These are phyloP conservation scores for Calocybe gambosa DNA, from an alignment of 1,284 basidiomycete genomes.

Conservation along the genomic window DNA sequence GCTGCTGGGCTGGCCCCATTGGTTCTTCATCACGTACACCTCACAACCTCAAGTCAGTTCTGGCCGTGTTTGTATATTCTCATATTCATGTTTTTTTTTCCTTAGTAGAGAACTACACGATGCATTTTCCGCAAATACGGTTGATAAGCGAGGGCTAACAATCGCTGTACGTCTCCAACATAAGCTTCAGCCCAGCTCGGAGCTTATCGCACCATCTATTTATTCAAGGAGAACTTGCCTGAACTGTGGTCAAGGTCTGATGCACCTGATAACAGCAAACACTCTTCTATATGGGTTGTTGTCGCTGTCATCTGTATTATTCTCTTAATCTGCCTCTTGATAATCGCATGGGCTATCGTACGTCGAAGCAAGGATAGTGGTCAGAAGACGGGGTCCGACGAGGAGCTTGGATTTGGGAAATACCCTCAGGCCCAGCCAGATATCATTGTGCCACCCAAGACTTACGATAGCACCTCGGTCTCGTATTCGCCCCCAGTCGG, in stretches of 20 bases:
- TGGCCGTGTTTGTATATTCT: too few species aligned
- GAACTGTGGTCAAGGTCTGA: constrained; percentile 6
- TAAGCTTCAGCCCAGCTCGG: background rate
- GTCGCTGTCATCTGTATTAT: constrained; percentile 8
- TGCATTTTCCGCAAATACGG: background rate
- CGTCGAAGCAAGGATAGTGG: constrained; percentile 3
- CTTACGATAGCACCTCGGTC: constrained; percentile 6
- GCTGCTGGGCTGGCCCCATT: constrained; percentile 12
- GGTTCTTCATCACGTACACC: background rate
- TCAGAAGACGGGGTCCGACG: constrained; percentile 4
- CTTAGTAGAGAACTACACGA: background rate
- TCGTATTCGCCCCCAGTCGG: constrained; percentile 6
- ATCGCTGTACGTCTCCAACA: background rate
- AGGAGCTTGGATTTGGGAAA: constrained; percentile 13
- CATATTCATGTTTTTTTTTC: background rate
- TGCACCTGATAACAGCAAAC: background rate
- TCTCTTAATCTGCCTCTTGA: constrained; percentile 8
- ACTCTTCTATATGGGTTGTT: constrained; percentile 7
- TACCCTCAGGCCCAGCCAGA: constrained; percentile 5
- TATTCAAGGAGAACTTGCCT: background rate
- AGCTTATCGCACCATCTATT: background rate
- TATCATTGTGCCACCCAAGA: constrained; percentile 5
- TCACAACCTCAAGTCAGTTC: constrained; percentile 5
- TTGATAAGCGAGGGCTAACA: background rate
- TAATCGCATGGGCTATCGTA: background rate